These are phyloP conservation scores for Cetraspora pellucida DNA, from an alignment of 192 early-diverging fungal species.

Conservation along the genomic window DNA sequence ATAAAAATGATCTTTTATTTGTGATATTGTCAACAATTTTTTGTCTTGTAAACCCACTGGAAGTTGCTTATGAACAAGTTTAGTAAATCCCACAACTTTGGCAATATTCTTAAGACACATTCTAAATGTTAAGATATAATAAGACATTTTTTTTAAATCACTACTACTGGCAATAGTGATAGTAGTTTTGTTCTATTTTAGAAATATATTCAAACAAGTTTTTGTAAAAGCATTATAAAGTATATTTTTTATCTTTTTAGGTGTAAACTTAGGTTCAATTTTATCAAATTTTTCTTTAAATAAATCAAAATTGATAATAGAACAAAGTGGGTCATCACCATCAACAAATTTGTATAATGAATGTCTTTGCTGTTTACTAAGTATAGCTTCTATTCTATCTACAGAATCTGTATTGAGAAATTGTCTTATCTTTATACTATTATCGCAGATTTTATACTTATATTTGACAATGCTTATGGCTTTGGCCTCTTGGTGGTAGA, in stretches of 20 bases:
- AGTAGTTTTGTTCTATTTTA: background rate
- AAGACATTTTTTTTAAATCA: slow-evolving; percentile 2
- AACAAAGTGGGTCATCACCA: slow-evolving; percentile 4
- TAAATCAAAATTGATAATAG: slow-evolving; percentile 20
- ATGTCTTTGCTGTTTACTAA: background rate
- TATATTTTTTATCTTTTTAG: background rate
- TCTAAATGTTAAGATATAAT: background rate
- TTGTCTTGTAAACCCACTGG: background rate
- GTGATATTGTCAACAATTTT: background rate
- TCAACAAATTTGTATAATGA: slow-evolving; percentile 21
- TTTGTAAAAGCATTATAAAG: background rate
- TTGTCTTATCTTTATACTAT: background rate
- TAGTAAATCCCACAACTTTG: background rate
- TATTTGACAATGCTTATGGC: background rate
- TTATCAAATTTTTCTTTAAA: background rate
- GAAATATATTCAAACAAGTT: background rate
- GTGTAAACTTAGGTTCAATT: slow-evolving; percentile 3
- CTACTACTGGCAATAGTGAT: slow-evolving; percentile 1
- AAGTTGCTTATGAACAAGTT: background rate
- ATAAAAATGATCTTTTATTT: background rate
- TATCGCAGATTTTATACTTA: background rate
- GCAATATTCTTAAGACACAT: slow-evolving; percentile 1
- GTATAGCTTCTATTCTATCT: background rate
- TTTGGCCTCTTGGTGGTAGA: background rate
- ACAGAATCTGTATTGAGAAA: background rate